phyloP scores from a whole-genome alignment of 2,329 filamentous ascomycete species.

The Didymella pomorum region DNA sequence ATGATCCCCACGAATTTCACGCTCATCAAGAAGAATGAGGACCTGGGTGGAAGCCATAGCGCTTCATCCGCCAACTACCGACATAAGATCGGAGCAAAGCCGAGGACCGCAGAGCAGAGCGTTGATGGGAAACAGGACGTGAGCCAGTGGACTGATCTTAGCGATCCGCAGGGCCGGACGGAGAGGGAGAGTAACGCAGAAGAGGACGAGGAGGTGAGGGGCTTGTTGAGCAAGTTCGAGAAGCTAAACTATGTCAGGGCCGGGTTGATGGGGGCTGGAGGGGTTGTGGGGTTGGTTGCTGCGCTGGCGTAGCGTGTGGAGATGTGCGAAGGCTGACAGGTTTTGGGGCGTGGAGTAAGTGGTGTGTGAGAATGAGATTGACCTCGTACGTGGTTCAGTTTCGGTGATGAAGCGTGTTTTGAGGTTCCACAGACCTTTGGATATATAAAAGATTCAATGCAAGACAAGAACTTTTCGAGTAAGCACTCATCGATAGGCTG shows the following conservation, averaged over 20 bases:
- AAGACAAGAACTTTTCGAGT: no score
- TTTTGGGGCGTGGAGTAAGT: no score
- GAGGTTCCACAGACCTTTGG: no score
- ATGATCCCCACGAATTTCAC: conserved; percentile 37
- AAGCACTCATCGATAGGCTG: no score
- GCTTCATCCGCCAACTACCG: conserved; percentile 14
- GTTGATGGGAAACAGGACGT: conserved; percentile 33
- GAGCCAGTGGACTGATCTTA: conserved; percentile 41
- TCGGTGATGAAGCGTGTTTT: no score
- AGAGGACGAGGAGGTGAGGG: conserved; percentile 30
- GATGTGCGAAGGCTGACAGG: neutral
- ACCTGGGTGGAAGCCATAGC: conserved; percentile 28
- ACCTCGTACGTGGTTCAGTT: no score
- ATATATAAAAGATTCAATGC: no score
- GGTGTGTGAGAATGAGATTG: no score
- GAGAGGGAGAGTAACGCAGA: neutral
- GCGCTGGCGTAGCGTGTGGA: conserved; percentile 13
- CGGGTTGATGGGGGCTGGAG: conserved; percentile 34
- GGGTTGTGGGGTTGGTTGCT: conserved; percentile 35
- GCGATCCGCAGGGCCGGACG: conserved; percentile 25
- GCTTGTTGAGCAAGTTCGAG: conserved; percentile 33
- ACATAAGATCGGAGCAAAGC: neutral
- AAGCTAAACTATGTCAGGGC: conserved; percentile 36
- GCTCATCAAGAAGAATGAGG: conserved; percentile 38
- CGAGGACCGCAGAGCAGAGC: conserved; percentile 31